A percentile compares a stretch with the other conserved stretches of the same genome.
Evolutionary conservation across 148 eudicot species (phyloP).

Genomic region (Rhododendron williamsianum): DNA sequence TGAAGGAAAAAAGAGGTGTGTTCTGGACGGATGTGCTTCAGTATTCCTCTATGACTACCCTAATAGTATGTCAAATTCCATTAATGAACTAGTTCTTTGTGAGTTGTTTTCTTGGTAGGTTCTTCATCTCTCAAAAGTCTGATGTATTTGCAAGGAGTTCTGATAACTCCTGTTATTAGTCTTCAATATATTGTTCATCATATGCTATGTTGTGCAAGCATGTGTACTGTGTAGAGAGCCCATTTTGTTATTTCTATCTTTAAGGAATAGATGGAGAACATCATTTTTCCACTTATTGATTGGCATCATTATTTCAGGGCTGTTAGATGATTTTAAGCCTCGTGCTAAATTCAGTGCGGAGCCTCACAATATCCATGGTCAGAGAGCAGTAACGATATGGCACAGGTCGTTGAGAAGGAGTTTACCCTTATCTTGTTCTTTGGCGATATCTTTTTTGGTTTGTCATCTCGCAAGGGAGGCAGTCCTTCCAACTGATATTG

Average conservation of each 20-base stretch:
- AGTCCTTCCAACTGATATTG: constrained; percentile 67
- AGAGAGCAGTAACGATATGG: constrained; percentile 67
- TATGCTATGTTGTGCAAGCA: background rate
- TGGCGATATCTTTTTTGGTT: constrained; percentile 58
- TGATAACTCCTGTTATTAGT: background rate
- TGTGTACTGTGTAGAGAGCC: background rate
- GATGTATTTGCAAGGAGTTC: background rate
- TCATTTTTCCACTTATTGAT: background rate
- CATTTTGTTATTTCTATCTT: background rate
- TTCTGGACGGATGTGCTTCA: background rate
- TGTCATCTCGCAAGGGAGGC: constrained; percentile 83
- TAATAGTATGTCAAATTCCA: background rate
- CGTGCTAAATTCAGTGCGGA: constrained; percentile 29
- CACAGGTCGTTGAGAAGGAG: constrained; percentile 50
- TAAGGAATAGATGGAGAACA: background rate
- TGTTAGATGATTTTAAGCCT: constrained; percentile 17
- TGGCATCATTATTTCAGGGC: constrained; percentile 30
- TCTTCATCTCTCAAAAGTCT: background rate
- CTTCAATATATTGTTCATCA: background rate
- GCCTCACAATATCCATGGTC: constrained; percentile 54
- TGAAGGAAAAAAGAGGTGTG: background rate
- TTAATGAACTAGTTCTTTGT: background rate
- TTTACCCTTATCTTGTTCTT: constrained; percentile 58
- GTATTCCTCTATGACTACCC: background rate
- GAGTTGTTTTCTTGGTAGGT: background rate